Base-by-base conservation (phyloP, 2,329 filamentous ascomycete genomes). In the Penicillium sp. region DNA sequence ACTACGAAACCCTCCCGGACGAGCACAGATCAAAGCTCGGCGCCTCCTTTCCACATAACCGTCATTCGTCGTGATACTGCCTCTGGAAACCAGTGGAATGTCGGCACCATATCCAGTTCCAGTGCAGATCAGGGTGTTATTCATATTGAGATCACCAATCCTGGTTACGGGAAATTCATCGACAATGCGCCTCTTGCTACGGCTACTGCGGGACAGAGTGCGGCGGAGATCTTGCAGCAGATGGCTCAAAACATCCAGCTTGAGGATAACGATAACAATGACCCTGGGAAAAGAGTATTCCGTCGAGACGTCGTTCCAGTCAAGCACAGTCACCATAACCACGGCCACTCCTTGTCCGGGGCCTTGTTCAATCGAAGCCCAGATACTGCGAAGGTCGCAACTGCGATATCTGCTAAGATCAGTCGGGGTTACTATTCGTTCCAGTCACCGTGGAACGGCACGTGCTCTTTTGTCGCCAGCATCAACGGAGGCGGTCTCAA, bases 391-490 rank as follows among this genome's bases (percentile, higher is more conserved):
- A 55, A 47, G 48, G 5, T 59, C n/a, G 23, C 52, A 8, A 35
- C 55, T 45, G 40, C 35, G 20, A 52, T 48, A 43, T 57, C 30
- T 30, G 47, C 67, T 26, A 72, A 67, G 56, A 61, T 72, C 43
- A 73, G 71, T 55, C 72, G 71, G 56, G 73, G 69, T 28, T 66
- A 81, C 18, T 96, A 95, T 71, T 82, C 85, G 1, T 97, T 97
- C 68, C 76, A 79, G 20, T 94, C 89, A 43, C 92, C 91, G 0
- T 97, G 93, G 93, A 86, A 90, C 59, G 89, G 90, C 16, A 82
- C 83, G 43, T 97, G 93, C 74, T 89, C 92, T 59, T 97, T 97
- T 71, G 80, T 83, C 16, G 94, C 91, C 0, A 88, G 89, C 38
- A 81, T 85, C 56, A 87, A 83, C 45, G 92, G 93, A 2, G 86